phyloP scores from a whole-genome alignment of 768 basidiomycete species.

The Amanita phalloides region DNA sequence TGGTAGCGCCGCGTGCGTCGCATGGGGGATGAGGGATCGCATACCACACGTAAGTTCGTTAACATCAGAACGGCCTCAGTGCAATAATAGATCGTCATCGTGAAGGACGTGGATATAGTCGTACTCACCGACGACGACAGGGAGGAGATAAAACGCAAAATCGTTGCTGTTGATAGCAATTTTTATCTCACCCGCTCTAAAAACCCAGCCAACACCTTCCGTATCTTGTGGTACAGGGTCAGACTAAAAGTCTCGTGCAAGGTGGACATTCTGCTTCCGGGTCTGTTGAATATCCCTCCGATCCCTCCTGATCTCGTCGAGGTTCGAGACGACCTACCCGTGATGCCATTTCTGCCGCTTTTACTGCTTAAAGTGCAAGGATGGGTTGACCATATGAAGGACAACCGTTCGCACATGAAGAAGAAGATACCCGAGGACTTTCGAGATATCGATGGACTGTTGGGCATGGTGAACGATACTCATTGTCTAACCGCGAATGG shows the following conservation, averaged over 20 bases:
- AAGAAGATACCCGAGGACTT: slow-evolving; percentile 9
- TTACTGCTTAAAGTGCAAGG: slow-evolving; percentile 11
- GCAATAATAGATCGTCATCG: background rate
- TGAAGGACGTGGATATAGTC: slow-evolving; percentile 7
- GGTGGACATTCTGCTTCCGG: slow-evolving; percentile 12
- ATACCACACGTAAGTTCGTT: slow-evolving; percentile 7
- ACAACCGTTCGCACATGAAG: background rate
- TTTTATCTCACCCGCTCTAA: slow-evolving; percentile 5
- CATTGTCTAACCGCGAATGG: background rate
- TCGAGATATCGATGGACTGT: slow-evolving; percentile 9
- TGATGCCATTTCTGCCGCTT: slow-evolving; percentile 7
- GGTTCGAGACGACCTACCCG: slow-evolving; percentile 2
- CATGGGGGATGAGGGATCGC: slow-evolving; percentile 11
- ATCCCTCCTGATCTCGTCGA: slow-evolving; percentile 2
- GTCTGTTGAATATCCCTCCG: slow-evolving; percentile 8
- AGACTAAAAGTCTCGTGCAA: slow-evolving; percentile 6
- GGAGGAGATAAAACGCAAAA: slow-evolving; percentile 2
- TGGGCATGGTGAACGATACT: slow-evolving; percentile 4
- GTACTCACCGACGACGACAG: slow-evolving; percentile 1
- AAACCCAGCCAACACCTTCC: background rate
- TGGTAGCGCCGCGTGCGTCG: slow-evolving; percentile 8
- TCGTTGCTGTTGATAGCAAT: background rate
- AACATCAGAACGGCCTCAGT: too few species aligned
- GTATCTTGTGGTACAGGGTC: background rate
- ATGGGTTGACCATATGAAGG: slow-evolving; percentile 9